Evolutionary conservation across 1,284 basidiomycete genomes (phyloP).

Genomic region (Grifola frondosa): DNA sequence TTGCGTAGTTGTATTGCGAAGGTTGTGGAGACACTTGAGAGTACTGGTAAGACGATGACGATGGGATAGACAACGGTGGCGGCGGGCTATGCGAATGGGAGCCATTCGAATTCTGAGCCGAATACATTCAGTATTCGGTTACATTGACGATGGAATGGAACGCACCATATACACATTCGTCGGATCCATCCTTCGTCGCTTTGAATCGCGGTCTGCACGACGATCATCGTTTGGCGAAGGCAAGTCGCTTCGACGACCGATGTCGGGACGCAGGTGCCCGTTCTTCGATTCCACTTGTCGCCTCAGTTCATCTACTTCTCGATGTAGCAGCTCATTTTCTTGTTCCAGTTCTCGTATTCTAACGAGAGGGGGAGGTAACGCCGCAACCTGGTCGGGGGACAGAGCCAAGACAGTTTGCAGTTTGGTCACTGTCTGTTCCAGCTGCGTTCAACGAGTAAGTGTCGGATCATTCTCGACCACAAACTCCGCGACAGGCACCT

Average conservation of each 20-base stretch:
- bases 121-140: slow-evolving; percentile 1
- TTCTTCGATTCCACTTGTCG: slow-evolving; percentile 46
- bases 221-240: slow-evolving; percentile 24
- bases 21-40: slow-evolving; percentile 19
- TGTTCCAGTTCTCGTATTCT: slow-evolving; percentile 76
- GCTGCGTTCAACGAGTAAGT: slow-evolving; percentile 42
- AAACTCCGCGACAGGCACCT: slow-evolving; percentile 46
- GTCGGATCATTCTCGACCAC: slow-evolving; percentile 4
- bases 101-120: slow-evolving; percentile 9
- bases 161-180: slow-evolving; percentile 59
- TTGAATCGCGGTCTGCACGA: slow-evolving; percentile 59
- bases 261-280: slow-evolving; percentile 30
- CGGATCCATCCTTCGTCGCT: slow-evolving; percentile 53
- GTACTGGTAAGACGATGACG: slow-evolving; percentile 31
- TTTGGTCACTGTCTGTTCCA: slow-evolving; percentile 79
- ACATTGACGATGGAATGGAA: not conserved
- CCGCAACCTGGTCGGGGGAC: slow-evolving; percentile 66
- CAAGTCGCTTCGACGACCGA: slow-evolving; percentile 23
- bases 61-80: slow-evolving; percentile 60
- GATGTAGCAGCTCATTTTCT: slow-evolving; percentile 64
- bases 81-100: slow-evolving; percentile 48
- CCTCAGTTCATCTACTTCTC: slow-evolving; percentile 69
- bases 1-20: slow-evolving; percentile 7
- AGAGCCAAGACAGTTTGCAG: slow-evolving; percentile 71
- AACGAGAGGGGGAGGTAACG: slow-evolving; percentile 64